Conservation (phyloP, 164 flowering plant species). For the Nymphaea colorata region DNA sequence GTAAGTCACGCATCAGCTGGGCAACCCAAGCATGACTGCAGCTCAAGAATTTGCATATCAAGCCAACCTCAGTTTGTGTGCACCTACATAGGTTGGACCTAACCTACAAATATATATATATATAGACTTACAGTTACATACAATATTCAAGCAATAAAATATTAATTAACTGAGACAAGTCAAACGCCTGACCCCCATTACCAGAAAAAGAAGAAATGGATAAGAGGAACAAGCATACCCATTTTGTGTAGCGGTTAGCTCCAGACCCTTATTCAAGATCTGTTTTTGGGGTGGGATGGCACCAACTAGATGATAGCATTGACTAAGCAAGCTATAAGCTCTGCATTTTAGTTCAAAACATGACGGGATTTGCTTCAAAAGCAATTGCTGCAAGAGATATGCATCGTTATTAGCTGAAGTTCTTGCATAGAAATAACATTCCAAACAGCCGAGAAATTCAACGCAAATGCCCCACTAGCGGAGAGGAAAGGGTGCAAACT, state of each 20-base stretch:
- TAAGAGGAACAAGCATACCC: constrained; percentile 25
- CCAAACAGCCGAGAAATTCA: background rate
- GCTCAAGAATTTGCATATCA: no score
- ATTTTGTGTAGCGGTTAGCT: constrained; percentile 41
- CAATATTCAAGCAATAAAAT: no score
- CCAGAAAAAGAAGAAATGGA: background rate
- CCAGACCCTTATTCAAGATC: constrained; percentile 54
- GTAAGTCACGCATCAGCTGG: no score
- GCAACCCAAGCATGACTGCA: no score
- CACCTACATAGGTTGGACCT: no score
- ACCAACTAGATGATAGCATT: constrained; percentile 83
- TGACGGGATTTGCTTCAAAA: constrained; percentile 77
- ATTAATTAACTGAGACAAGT: no score
- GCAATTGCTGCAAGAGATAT: constrained; percentile 45
- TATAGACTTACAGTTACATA: no score
- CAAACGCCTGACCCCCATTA: no score
- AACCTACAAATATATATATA: no score
- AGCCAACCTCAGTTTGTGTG: no score
- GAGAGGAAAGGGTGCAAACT: no score
- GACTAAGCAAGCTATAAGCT: constrained; percentile 64
- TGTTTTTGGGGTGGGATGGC: constrained; percentile 65
- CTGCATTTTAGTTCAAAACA: constrained; percentile 84
- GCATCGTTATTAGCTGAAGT: background rate
- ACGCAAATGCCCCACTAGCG: no score
- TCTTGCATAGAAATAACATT: background rate